A percentile compares a stretch with the other conserved stretches of the same genome.
Evolutionary conservation across 805 yeast genomes (phyloP).

Genomic region (Candida anglica): DNA sequence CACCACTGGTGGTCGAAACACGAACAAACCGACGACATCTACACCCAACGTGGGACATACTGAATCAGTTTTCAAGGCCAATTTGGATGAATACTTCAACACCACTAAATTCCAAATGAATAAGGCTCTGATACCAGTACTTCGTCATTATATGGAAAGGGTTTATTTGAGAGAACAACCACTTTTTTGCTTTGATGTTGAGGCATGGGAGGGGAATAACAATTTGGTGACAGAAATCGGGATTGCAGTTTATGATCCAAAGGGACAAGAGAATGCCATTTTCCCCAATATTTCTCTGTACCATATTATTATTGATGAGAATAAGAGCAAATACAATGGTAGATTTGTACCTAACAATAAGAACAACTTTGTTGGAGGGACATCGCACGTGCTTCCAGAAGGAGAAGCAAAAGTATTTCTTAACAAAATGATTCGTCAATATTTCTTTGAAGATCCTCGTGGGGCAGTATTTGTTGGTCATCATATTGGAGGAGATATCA

Average conservation of each 20-base stretch:
- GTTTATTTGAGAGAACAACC: slow-evolving; percentile 24
- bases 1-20: no score
- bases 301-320: slow-evolving; percentile 46
- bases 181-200: slow-evolving; percentile 51
- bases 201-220: slow-evolving; percentile 48
- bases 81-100: slow-evolving; percentile 16
- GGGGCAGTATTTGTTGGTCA: slow-evolving; percentile 55
- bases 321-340: slow-evolving; percentile 38
- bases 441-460: slow-evolving; percentile 19
- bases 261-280: slow-evolving; percentile 32
- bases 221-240: slow-evolving; percentile 55
- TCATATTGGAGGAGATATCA: slow-evolving; percentile 50
- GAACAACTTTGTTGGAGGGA: slow-evolving; percentile 48
- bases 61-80: background rate
- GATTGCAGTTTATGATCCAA: slow-evolving; percentile 53
- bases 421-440: slow-evolving; percentile 40
- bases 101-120: slow-evolving; percentile 13
- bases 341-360: slow-evolving; percentile 53
- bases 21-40: no score
- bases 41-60: background rate
- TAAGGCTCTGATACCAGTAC: background rate
- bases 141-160: slow-evolving; percentile 14
- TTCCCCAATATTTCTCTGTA: slow-evolving; percentile 38
- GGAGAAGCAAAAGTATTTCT: slow-evolving; percentile 34
- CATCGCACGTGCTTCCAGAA: slow-evolving; percentile 37